phyloP scores from a whole-genome alignment of 768 basidiomycete genomes.

The Mycena crocata region DNA sequence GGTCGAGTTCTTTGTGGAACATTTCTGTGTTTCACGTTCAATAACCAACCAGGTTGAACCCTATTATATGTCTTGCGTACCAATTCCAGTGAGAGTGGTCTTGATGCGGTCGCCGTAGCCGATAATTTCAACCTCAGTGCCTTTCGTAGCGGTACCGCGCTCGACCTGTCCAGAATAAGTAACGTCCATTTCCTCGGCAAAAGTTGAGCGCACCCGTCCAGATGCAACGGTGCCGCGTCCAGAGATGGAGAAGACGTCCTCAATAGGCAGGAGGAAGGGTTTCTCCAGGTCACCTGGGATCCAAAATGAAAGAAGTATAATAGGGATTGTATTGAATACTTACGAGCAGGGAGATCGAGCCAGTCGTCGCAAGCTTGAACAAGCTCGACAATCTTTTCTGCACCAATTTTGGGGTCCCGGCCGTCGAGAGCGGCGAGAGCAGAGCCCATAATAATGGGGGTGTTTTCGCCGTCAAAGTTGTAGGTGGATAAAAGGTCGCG shows the following conservation, averaged over 20 bases:
- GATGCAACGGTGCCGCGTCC: slow-evolving; percentile 98
- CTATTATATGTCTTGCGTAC: slow-evolving; percentile 50
- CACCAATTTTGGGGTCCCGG: slow-evolving; percentile 82
- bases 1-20: slow-evolving; percentile 99
- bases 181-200: background rate
- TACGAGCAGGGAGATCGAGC: slow-evolving; percentile 94
- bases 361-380: slow-evolving; percentile 91
- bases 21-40: slow-evolving; percentile 72
- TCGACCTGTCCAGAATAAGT: slow-evolving; percentile 69
- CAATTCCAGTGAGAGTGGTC: slow-evolving; percentile 95
- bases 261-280: slow-evolving; percentile 95
- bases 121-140: slow-evolving; percentile 92
- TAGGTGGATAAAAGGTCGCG: slow-evolving; percentile 92
- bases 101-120: slow-evolving; percentile 86
- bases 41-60: background rate
- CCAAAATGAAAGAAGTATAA: background rate
- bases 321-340: slow-evolving; percentile 41
- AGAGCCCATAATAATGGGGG: slow-evolving; percentile 98
- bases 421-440: slow-evolving; percentile 96
- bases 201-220: slow-evolving; percentile 74
- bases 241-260: slow-evolving; percentile 98
- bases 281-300: slow-evolving; percentile 91
- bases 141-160: slow-evolving; percentile 91
- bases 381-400: slow-evolving; percentile 82
- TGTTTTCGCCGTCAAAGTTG: slow-evolving; percentile 96